Evolutionary conservation across 768 basidiomycete genomes (phyloP), one percentile per base, ranked within the genome.

Genomic region (Daedalea quercina): DNA sequence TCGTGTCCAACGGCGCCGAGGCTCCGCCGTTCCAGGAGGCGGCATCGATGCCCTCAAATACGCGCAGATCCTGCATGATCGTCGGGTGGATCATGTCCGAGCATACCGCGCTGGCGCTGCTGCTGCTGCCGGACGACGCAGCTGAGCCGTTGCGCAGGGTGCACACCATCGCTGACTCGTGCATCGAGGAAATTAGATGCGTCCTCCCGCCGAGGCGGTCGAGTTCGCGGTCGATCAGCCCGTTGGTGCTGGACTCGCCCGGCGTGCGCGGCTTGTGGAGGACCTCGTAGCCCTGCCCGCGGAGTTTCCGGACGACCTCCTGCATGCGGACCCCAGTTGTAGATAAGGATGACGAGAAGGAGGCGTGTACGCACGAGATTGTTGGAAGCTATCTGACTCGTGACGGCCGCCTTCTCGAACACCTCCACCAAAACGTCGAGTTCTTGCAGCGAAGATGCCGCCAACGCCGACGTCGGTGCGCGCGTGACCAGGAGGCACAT

Each of bases 21-120:
- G 28, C 4, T 4, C 28, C 28, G 28, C 4, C 37, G 15, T 40
- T 40, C 37, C 4, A 6, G 19, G 4, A 8, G 41, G 64, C 12
- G 67, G 25, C 24, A 12, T 33, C 67, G 40, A 69, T 65, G 20
- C 69, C 70, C 24, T 76, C 72, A 50, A 75, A 73, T 25, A 64
- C 62, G 26, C 71, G 71, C 70, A 82, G 65, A 57, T 84, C 82
- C 42, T 78, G 75, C 53, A 75, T 73, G 54, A 86, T 77, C 15
- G 72, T 73, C 2, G 78, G 75, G 57, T 82, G 79, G 55, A 79
- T 68, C 42, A 57, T 43, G 3, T 63, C 60, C 25, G 58, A 23
- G 25, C 53, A 56, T 20, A 60, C 56, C 15, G 54, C 42, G 24
- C 9, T 15, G 6, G 17, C 3, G 22, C 15, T 50, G 20, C 19